These are phyloP conservation scores for Solanum dulcamara DNA, from an alignment of 257 asterid species.

Conservation along the genomic window DNA sequence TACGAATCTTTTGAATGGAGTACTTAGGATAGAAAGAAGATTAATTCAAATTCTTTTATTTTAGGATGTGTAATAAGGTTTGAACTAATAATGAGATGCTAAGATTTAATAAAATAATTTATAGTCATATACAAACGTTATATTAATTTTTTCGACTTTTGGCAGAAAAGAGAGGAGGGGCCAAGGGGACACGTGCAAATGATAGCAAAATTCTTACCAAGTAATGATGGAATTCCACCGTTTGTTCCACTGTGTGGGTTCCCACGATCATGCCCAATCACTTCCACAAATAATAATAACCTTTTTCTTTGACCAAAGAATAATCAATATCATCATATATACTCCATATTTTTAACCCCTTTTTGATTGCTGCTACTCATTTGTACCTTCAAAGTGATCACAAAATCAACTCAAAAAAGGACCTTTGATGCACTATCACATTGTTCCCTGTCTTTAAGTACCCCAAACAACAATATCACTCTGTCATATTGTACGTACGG, in stretches of 20 bases:
- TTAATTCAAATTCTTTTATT: neutral
- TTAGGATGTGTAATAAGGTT: neutral
- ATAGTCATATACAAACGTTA: no score
- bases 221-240: slow-evolving; percentile 65
- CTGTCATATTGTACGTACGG: neutral
- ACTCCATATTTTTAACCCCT: neutral
- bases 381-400: neutral
- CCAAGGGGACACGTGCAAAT: slow-evolving; percentile 51
- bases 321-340: slow-evolving; percentile 9
- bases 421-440: neutral
- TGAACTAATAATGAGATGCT: neutral
- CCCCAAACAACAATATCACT: neutral
- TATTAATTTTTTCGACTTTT: neutral
- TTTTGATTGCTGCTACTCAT: neutral
- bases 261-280: slow-evolving; percentile 20
- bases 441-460: neutral
- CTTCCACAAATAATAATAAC: neutral
- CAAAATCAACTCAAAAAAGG: neutral
- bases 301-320: slow-evolving; percentile 48
- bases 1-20: neutral
- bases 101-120: neutral
- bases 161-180: neutral
- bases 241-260: slow-evolving; percentile 61
- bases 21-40: neutral
- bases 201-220: slow-evolving; percentile 12